These are phyloP conservation scores for Smallanthus sonchifolius DNA, from an alignment of 129 eudicot genomes.

Conservation along the genomic window DNA sequence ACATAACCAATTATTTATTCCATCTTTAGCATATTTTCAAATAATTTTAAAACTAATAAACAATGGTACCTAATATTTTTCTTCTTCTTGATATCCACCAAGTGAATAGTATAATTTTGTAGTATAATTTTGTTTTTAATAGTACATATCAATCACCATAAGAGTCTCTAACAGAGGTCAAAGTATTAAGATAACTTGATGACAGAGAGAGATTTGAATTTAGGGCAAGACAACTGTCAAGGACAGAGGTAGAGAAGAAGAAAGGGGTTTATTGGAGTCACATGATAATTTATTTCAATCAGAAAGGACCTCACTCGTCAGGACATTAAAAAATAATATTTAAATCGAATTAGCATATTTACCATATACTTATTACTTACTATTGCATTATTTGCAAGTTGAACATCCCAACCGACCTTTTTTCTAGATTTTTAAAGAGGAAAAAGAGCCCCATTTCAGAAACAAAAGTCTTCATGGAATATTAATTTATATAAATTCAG, in stretches of 20 bases:
- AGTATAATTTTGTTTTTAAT: conserved; percentile 9
- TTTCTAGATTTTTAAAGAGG: conserved; percentile 20
- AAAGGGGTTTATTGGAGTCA: conserved; percentile 39
- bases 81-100: conserved; percentile 8
- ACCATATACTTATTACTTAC: conserved; percentile 17
- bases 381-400: conserved; percentile 34
- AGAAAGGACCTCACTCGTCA: conserved; percentile 15
- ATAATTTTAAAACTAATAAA: conserved; percentile 3
- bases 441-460: conserved; percentile 23
- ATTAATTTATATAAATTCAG: conserved; percentile 9
- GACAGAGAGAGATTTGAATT: conserved; percentile 18
- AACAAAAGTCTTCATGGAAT: conserved; percentile 29
- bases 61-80: neutral
- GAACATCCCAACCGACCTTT: conserved; percentile 33
- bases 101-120: neutral
- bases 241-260: conserved; percentile 19
- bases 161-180: conserved; percentile 35
- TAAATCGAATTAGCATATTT: conserved; percentile 2
- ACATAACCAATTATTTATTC: neutral
- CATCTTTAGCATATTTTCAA: neutral
- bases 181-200: conserved; percentile 23
- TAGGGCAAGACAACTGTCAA: conserved; percentile 33
- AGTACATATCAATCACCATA: conserved; percentile 14
- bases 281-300: conserved; percentile 33
- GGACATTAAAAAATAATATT: conserved; percentile 23